Evolutionary conservation across 2,329 filamentous ascomycete species (phyloP), one percentile per base, ranked within the genome.

Genomic region (Diaporthe aspalathi): DNA sequence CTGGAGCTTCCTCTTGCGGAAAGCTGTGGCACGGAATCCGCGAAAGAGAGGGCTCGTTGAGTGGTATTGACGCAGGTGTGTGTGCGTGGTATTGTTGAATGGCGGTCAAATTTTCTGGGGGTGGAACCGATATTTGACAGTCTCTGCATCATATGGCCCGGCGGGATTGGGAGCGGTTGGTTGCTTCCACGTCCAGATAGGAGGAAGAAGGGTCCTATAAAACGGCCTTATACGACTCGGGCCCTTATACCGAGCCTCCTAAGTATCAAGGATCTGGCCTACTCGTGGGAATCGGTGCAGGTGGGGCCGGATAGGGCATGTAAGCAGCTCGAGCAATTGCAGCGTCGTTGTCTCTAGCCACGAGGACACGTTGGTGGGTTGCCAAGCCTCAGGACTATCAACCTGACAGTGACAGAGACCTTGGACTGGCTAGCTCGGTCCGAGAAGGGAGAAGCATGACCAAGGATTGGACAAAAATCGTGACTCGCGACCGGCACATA

Each of bases 361-460:
- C 60, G 60, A 38, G 60, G 45, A 65, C 60, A 65, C 2, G 20
- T 65, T 65, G 60, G 60, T 65, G 60, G 60, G 60, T 35, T 65
- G 60, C 60, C 60, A 65, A 65, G 60, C 32, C 60, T n/a, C 60
- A 50, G 14, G 17, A 50, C 35, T 63, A 43, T 12, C 60, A 63
- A 49, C 60, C 60, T 63, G 60, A 63, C 60, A 49, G 20, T 35
- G 43, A 32, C 3, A 22, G 24, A 20, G 27, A 38, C 43, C 60
- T 65, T 11, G 45, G 43, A 50, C 22, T 49, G 60, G 60, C 29
- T 65, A 65, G 60, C 60, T 65, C 60, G 60, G 60, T 65, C 60
- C 60, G 60, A 65, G 45, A 35, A 22, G 53, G 32, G 45, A 12
- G 47, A 50, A n/a, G 60, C 11, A 50, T 65, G 60, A 65, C 60